Evolutionary conservation across 2,329 filamentous ascomycete genomes (phyloP).

Genomic region (Pestalotiopsis sp.): DNA sequence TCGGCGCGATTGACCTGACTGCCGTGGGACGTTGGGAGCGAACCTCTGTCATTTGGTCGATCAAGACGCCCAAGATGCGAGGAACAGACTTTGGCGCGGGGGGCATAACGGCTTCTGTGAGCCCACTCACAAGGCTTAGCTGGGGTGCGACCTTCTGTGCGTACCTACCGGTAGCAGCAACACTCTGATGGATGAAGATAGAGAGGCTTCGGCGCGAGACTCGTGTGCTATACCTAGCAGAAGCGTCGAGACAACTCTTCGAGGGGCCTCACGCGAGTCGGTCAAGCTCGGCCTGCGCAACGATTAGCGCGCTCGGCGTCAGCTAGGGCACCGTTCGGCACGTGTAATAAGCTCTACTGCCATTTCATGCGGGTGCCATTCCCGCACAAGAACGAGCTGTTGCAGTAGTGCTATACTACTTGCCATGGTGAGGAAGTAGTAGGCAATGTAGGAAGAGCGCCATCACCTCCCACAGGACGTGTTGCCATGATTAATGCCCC

Average conservation of each 20-base stretch:
- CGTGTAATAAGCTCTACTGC: neutral
- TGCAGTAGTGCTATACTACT: too few relatives aligned
- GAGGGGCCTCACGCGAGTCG: neutral
- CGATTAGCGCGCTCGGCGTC: neutral
- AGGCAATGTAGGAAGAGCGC: neutral
- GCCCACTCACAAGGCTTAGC: neutral
- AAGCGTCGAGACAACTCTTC: neutral
- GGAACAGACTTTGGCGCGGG: neutral
- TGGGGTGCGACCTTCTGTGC: too few relatives aligned
- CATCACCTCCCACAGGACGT: too few relatives aligned
- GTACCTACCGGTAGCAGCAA: neutral
- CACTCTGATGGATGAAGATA: too few relatives aligned
- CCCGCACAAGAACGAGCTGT: neutral
- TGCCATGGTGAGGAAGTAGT: neutral
- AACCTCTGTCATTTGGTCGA: neutral
- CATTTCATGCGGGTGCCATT: neutral
- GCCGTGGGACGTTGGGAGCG: neutral
- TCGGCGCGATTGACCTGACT: neutral
- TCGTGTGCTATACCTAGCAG: too few relatives aligned
- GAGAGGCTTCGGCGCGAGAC: too few relatives aligned
- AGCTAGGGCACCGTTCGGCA: neutral
- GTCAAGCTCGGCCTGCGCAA: neutral
- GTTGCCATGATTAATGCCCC: neutral
- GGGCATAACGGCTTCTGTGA: neutral
- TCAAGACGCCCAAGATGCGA: neutral